Evolutionary conservation across 257 asterid genomes (phyloP), one percentile per base, ranked within the genome.

Genomic region (Nicotiana attenuata): DNA sequence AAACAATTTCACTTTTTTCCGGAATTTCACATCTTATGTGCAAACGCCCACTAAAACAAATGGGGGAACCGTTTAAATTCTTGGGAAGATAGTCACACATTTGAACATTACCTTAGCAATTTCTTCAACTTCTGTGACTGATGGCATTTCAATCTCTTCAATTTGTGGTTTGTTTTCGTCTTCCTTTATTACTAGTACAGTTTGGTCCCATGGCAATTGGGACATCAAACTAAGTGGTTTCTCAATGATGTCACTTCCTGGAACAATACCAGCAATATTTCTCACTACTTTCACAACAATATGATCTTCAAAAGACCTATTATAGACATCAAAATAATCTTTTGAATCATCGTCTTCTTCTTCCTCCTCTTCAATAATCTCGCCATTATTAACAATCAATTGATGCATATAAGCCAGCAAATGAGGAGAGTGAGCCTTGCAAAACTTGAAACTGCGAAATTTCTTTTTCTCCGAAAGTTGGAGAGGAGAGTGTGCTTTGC

Each of bases 401-500:
- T 65, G 22, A 75, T 89, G 83, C 90, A 89, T 81, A 20, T 33
- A 77, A 9, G 84, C 83, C 22, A 90, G 65, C 10, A 90, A 28
- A 84, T 90, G 93, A 1, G 10, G 9, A 13, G 5, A 10, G 57
- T 83, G 85, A 1, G 59, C 82, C 47, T 22, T 33, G 56, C 86
- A 63, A 63, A 87, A 79, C 7, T 14, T 52, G 57, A 52, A 52
- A 7, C 11, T 55, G 0, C 0, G 5, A 3, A 24, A 35, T 7
- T 0, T 17, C 7, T 5, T 6, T 15, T 75, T 0, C 60, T 45
- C 41, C 29, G 55, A 35, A 64, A 81, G 13, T 35, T 77, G 16
- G 17, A 90, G 87, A 29, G 93, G 91, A 57, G 88, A 85, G 13
- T 84, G 86, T 3, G 59, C 82, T 28, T 22, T 45, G 35, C 86